Evolutionary conservation across 2,329 filamentous ascomycete species (phyloP).

Genomic region (Diplodia sapinea): DNA sequence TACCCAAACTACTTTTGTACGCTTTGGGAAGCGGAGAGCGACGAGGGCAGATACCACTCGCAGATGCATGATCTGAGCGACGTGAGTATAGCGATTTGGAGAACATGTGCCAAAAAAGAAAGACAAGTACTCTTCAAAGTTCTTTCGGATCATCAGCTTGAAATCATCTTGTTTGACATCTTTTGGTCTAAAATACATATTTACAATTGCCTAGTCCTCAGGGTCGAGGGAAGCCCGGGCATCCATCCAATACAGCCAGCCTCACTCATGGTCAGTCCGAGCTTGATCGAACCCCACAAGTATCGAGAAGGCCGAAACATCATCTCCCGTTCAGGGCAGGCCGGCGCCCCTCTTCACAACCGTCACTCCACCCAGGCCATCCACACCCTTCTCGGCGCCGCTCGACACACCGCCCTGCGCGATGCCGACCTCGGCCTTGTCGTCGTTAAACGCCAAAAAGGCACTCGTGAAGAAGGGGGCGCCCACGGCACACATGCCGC

Average conservation of each 20-base stretch:
- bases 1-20: not conserved
- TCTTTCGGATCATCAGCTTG: too few species aligned
- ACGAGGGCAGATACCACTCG: not conserved
- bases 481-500: conserved; percentile 35
- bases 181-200: too few species aligned
- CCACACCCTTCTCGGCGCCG: conserved; percentile 16
- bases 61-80: not conserved
- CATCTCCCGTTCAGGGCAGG: not conserved
- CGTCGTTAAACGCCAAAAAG: conserved; percentile 46
- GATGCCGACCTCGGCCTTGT: conserved; percentile 39
- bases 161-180: too few species aligned
- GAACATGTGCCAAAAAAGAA: not conserved
- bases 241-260: too few species aligned
- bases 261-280: too few species aligned
- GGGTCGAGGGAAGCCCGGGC: too few species aligned
- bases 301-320: too few species aligned
- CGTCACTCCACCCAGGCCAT: conserved; percentile 9
- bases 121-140: too few species aligned
- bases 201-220: too few species aligned
- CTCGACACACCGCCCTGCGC: conserved; percentile 41
- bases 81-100: not conserved
- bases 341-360: conserved; percentile 16
- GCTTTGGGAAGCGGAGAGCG: not conserved
- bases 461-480: conserved; percentile 43
- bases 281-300: not conserved